Evolutionary conservation across 2,329 filamentous ascomycete genomes (phyloP).

Genomic region (Sporothrix sp.): DNA sequence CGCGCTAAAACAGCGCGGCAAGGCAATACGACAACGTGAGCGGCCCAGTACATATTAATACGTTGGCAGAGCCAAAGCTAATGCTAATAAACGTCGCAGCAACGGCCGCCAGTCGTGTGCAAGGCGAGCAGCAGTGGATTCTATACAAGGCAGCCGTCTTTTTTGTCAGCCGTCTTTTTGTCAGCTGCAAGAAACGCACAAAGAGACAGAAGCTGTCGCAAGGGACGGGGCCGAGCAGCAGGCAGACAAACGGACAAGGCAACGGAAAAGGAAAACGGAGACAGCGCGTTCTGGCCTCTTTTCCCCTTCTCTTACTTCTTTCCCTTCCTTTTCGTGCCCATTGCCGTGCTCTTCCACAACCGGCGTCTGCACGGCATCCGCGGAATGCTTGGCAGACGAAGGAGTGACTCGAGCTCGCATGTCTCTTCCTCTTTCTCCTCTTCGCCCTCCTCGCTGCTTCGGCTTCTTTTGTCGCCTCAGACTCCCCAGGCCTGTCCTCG

Average conservation of each 20-base stretch:
- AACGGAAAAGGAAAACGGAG: too few species aligned
- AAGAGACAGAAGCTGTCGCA: too few species aligned
- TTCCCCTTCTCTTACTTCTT: not conserved
- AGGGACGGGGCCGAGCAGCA: too few species aligned
- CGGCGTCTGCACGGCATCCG: not conserved
- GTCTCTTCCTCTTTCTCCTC: not conserved
- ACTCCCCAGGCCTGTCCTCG: not conserved
- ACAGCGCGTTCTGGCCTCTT: not conserved
- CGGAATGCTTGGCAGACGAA: too few species aligned
- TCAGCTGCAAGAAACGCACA: too few species aligned
- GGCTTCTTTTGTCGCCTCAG: not conserved
- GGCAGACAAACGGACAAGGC: too few species aligned
- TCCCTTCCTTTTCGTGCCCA: too few species aligned
- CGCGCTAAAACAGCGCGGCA: not conserved
- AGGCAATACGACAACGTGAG: constrained; percentile 1
- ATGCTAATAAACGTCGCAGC: too few species aligned
- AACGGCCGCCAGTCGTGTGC: too few species aligned
- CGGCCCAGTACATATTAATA: too few species aligned
- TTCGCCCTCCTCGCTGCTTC: not conserved
- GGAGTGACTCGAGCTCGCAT: not conserved
- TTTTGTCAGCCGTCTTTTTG: not conserved
- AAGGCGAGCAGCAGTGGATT: not conserved
- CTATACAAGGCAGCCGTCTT: constrained; percentile 1
- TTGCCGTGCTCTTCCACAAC: too few species aligned
- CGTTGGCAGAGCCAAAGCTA: too few species aligned